phyloP scores from a whole-genome alignment of 345 rosid genomes.

The Euphorbia peplus region DNA sequence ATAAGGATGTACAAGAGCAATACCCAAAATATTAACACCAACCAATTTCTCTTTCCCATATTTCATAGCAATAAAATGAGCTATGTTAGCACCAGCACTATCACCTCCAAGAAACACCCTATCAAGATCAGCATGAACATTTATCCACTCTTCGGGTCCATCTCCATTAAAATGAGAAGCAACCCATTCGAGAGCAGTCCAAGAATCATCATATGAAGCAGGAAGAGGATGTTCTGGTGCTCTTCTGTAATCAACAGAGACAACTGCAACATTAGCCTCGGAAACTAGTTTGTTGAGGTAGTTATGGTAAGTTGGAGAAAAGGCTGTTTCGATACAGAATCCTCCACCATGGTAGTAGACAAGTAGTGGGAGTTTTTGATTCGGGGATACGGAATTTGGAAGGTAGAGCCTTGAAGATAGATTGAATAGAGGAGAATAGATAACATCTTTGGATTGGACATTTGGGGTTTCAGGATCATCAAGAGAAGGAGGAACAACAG shows the following conservation, averaged over 20 bases:
- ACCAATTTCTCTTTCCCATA: background rate
- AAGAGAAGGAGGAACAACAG: constrained; percentile 34
- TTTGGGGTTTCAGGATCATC: constrained; percentile 34
- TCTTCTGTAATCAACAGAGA: constrained; percentile 42
- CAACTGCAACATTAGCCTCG: constrained; percentile 38
- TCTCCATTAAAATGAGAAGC: background rate
- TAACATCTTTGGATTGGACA: constrained; percentile 41
- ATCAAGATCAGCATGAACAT: constrained; percentile 9
- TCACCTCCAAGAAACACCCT: constrained; percentile 16
- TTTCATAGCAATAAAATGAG: constrained; percentile 16
- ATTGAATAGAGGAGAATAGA: constrained; percentile 15
- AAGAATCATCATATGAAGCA: constrained; percentile 39
- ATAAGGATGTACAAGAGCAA: constrained; percentile 23
- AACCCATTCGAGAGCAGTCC: constrained; percentile 38
- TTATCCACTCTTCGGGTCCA: constrained; percentile 11
- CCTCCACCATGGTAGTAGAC: constrained; percentile 59
- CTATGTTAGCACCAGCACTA: constrained; percentile 25
- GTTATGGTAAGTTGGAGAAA: constrained; percentile 28
- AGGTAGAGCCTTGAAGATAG: constrained; percentile 49
- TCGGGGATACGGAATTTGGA: constrained; percentile 15
- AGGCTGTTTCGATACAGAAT: constrained; percentile 43
- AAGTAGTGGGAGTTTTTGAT: constrained; percentile 39
- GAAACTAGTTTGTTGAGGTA: constrained; percentile 27
- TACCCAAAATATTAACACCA: constrained; percentile 2
- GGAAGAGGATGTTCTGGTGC: constrained; percentile 50